Evolutionary conservation across 129 eudicot genomes (phyloP).

Genomic region (Erigeron canadensis): DNA sequence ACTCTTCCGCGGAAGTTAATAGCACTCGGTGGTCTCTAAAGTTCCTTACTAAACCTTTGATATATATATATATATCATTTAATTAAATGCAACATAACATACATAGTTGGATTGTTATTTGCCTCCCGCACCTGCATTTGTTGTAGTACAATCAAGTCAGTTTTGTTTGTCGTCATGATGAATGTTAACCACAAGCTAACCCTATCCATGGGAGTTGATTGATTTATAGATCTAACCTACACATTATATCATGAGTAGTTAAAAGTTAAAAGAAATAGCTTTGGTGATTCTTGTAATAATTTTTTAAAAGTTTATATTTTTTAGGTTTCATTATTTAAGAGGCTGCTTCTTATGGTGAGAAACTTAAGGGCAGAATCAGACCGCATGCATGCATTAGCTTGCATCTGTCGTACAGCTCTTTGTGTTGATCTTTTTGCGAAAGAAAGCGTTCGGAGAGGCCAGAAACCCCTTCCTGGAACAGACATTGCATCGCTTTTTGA

Average conservation of each 20-base stretch:
- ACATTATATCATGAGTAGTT: background rate
- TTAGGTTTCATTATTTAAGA: conserved; percentile 86
- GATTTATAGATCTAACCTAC: background rate
- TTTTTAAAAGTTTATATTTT: conserved; percentile 12
- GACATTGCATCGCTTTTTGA: conserved; percentile 95
- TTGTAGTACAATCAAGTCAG: too few relatives aligned
- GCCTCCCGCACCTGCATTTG: background rate
- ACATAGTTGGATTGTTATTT: background rate
- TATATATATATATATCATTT: too few relatives aligned
- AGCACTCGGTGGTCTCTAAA: background rate
- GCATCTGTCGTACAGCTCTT: conserved; percentile 94
- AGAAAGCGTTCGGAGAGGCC: conserved; percentile 95
- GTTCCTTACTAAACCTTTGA: background rate
- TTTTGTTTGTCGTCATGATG: too few relatives aligned
- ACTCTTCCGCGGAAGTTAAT: background rate
- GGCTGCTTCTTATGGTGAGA: conserved; percentile 94
- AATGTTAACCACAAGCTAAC: background rate
- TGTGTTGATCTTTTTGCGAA: conserved; percentile 95
- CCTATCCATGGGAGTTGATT: background rate
- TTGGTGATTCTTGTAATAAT: conserved; percentile 14
- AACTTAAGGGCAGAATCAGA: conserved; percentile 97
- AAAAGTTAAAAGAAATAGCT: conserved; percentile 1
- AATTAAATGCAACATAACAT: background rate
- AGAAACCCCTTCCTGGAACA: conserved; percentile 94
- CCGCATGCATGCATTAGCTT: conserved; percentile 98